Evolutionary conservation across 345 rosid genomes (phyloP).

Genomic region (Salix arbutifolia): DNA sequence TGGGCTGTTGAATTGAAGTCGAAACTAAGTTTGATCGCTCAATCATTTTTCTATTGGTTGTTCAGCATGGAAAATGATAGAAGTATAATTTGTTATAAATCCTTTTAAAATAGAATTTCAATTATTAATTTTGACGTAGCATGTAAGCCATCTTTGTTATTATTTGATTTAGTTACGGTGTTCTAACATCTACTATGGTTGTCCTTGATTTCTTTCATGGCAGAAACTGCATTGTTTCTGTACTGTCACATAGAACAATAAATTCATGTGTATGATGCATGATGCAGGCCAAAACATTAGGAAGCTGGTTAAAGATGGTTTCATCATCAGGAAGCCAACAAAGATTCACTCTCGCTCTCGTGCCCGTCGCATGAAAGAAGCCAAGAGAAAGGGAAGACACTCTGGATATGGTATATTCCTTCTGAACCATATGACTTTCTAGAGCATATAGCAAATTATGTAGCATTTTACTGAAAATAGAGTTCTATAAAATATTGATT

Average conservation of each 20-base stretch:
- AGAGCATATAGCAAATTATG: background rate
- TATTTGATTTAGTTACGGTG: background rate
- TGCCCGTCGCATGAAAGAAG: slow-evolving; percentile 79
- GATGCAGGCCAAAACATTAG: slow-evolving; percentile 78
- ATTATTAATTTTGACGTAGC: no score
- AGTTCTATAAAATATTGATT: background rate
- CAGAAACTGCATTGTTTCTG: background rate
- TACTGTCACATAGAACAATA: background rate
- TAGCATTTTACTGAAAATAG: background rate
- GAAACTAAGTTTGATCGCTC: background rate
- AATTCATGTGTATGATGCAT: background rate
- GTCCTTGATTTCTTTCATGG: background rate
- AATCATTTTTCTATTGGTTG: no score
- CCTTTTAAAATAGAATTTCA: no score
- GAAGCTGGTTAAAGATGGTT: slow-evolving; percentile 95
- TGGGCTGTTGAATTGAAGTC: background rate
- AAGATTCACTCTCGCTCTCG: slow-evolving; percentile 95
- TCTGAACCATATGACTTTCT: background rate
- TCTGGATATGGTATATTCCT: slow-evolving; percentile 73
- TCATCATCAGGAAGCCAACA: slow-evolving; percentile 92
- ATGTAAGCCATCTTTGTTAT: background rate
- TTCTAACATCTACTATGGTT: background rate
- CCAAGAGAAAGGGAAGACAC: slow-evolving; percentile 94
- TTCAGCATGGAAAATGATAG: background rate
- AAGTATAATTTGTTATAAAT: background rate